phyloP scores from a whole-genome alignment of 148 eudicot genomes.

The Salicornia ramosissima region DNA sequence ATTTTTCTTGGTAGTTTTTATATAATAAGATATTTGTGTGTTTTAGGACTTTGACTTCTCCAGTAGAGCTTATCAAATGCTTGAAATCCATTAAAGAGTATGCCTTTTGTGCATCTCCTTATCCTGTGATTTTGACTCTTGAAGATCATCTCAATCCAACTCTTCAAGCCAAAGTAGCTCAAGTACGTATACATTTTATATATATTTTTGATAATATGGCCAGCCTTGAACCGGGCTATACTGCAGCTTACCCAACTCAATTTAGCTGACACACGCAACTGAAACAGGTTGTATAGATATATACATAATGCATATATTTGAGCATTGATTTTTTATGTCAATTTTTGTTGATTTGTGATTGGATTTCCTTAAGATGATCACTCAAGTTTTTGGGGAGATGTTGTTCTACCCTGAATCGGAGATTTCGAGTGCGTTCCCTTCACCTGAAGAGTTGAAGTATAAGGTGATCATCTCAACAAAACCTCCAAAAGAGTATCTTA shows the following conservation, averaged over 20 bases:
- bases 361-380: constrained; percentile 40
- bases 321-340: not conserved
- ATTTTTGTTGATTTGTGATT: not conserved
- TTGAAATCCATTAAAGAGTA: constrained; percentile 50
- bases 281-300: no score
- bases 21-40: not conserved
- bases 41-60: constrained; percentile 59
- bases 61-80: constrained; percentile 55
- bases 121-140: constrained; percentile 62
- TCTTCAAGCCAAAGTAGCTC: constrained; percentile 68
- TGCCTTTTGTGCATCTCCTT: constrained; percentile 61
- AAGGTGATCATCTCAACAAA: constrained; percentile 57
- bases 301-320: no score
- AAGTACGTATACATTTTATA: constrained; percentile 30
- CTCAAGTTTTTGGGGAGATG: constrained; percentile 38
- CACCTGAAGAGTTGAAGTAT: constrained; percentile 57
- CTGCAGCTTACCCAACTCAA: no score
- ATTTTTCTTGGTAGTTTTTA: not conserved
- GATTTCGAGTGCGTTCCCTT: constrained; percentile 43
- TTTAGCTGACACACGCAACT: no score
- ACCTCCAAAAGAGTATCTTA: constrained; percentile 60
- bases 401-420: constrained; percentile 42
- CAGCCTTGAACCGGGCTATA: no score
- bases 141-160: constrained; percentile 62
- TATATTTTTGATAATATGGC: not conserved